Conservation (phyloP, 306 rosid genomes). For the Medicago arabica region DNA sequence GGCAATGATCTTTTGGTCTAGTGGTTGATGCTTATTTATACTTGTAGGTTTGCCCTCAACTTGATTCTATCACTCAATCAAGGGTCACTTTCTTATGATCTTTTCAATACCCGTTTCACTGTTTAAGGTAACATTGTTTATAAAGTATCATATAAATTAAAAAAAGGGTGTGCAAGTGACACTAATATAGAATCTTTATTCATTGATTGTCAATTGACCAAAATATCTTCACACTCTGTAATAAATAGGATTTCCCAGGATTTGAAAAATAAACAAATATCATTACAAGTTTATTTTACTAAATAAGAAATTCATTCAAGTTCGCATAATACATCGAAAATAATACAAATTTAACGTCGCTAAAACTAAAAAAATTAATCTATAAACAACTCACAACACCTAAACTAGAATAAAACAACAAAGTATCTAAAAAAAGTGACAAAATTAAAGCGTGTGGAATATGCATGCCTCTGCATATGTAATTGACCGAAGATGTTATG, state of each 20-base stretch:
- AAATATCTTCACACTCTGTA: slow-evolving; percentile 9
- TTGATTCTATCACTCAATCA: slow-evolving; percentile 50
- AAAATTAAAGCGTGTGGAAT: too few species aligned
- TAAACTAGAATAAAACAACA: too few species aligned
- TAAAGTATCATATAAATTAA: background rate
- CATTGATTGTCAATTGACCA: slow-evolving; percentile 26
- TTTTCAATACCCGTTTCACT: slow-evolving; percentile 41
- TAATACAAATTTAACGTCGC: too few species aligned
- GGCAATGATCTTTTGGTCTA: slow-evolving; percentile 39
- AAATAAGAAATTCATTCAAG: too few species aligned
- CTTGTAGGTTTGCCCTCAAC: slow-evolving; percentile 42
- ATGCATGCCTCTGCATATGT: too few species aligned
- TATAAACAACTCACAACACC: too few species aligned
- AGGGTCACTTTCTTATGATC: slow-evolving; percentile 66
- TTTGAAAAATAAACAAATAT: background rate
- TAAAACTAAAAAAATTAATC: too few species aligned
- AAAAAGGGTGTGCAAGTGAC: slow-evolving; percentile 20
- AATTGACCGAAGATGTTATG: too few species aligned
- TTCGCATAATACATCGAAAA: too few species aligned
- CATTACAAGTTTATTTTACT: background rate
- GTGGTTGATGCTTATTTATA: slow-evolving; percentile 67
- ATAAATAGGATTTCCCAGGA: background rate
- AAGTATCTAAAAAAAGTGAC: too few species aligned
- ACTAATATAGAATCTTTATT: slow-evolving; percentile 24
- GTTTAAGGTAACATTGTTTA: slow-evolving; percentile 45